Percentiles rank a stretch among this genome's conserved stretches.
phyloP scores from a whole-genome alignment of 1,139 yeast genomes.

The Kodamaea sp. region DNA sequence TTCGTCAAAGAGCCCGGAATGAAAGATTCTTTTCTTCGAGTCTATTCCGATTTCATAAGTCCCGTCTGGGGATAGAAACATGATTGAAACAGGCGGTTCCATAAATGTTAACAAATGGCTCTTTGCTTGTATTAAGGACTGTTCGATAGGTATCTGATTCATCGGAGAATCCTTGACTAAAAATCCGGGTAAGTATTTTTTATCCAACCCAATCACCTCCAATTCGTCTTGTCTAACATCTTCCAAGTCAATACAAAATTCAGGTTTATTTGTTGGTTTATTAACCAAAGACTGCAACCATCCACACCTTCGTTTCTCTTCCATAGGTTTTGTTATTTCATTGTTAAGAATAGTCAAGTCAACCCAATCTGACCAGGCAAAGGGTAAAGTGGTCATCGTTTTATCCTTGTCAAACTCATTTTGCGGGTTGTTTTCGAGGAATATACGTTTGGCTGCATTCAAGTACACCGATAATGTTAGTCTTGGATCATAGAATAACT shows the following conservation, averaged over 20 bases:
- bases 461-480: constrained; percentile 24
- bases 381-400: constrained; percentile 16
- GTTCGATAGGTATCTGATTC: constrained; percentile 28
- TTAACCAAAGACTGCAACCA: constrained; percentile 24
- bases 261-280: constrained; percentile 24
- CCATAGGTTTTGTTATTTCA: constrained; percentile 13
- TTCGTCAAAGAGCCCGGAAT: constrained; percentile 24
- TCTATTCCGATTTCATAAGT: constrained; percentile 16
- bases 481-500: constrained; percentile 25
- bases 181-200: constrained; percentile 24
- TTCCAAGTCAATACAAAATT: constrained; percentile 16
- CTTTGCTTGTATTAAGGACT: constrained; percentile 29
- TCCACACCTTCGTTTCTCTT: constrained; percentile 15
- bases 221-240: constrained; percentile 16
- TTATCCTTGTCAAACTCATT: constrained; percentile 12
- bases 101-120: constrained; percentile 19
- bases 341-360: constrained; percentile 18
- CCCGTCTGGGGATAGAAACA: constrained; percentile 18
- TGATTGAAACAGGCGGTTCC: constrained; percentile 17
- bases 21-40: constrained; percentile 22
- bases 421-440: constrained; percentile 15
- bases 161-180: constrained; percentile 25
- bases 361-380: constrained; percentile 35
- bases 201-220: constrained; percentile 12
- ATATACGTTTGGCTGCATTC: constrained; percentile 20